A percentile compares a stretch with the other conserved stretches of the same genome.
Evolutionary conservation across 768 basidiomycete genomes (phyloP).

Genomic region (Kwoniella shandongensis): DNA sequence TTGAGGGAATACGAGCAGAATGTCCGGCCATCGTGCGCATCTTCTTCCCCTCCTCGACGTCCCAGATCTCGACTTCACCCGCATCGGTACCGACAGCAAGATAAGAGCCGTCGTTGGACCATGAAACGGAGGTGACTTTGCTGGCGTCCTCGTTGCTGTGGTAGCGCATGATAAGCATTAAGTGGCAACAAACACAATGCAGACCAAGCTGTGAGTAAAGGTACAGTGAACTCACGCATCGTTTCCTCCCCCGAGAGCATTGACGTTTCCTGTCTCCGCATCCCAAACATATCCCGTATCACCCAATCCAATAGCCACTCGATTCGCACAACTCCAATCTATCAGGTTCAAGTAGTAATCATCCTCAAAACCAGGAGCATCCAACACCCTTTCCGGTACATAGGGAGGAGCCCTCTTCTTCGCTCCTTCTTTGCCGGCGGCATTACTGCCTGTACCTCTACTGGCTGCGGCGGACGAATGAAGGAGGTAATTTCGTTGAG

Average conservation of each 20-base stretch:
- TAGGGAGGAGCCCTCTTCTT: constrained; percentile 78
- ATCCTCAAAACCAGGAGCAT: constrained; percentile 79
- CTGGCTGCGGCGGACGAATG: constrained; percentile 35
- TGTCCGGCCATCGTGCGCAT: constrained; percentile 90
- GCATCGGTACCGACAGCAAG: constrained; percentile 63
- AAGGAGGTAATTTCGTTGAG: constrained; percentile 37
- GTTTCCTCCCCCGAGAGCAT: constrained; percentile 54
- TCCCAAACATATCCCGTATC: constrained; percentile 90
- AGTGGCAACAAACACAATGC: not conserved
- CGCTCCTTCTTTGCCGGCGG: constrained; percentile 9
- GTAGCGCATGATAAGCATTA: not conserved
- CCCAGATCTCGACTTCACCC: constrained; percentile 90
- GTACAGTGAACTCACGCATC: constrained; percentile 25
- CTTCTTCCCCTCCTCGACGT: constrained; percentile 72
- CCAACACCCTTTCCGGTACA: constrained; percentile 86
- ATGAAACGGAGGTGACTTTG: constrained; percentile 50
- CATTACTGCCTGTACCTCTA: constrained; percentile 23
- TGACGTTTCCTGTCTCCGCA: constrained; percentile 84
- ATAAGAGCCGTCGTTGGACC: constrained; percentile 60
- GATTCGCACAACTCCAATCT: constrained; percentile 81
- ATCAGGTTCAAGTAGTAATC: constrained; percentile 97
- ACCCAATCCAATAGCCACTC: constrained; percentile 85
- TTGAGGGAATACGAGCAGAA: constrained; percentile 69
- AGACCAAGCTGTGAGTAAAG: no score
- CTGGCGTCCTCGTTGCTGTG: constrained; percentile 35